Evolutionary conservation across 2,329 filamentous ascomycete genomes (phyloP).

Genomic region (Neopestalotiopsis sp.): DNA sequence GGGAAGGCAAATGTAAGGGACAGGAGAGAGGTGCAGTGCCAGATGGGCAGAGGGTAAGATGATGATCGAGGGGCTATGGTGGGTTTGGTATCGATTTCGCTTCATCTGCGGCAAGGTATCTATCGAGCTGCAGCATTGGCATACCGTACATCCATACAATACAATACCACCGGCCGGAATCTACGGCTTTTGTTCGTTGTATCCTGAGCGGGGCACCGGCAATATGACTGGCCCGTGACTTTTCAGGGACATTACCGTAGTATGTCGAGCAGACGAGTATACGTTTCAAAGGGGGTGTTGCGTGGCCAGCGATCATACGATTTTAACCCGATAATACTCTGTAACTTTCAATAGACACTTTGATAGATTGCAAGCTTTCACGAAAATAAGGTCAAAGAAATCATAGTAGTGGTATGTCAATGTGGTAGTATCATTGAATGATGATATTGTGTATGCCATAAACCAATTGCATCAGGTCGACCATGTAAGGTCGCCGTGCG

Average conservation of each 20-base stretch:
- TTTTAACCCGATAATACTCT: background rate
- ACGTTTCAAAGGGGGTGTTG: constrained; percentile 6
- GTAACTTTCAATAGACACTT: background rate
- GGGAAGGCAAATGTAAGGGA: constrained; percentile 9
- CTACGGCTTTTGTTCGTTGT: background rate
- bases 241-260: background rate
- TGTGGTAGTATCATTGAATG: background rate
- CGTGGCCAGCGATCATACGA: constrained; percentile 8
- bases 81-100: constrained; percentile 9
- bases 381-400: background rate
- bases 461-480: background rate
- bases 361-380: background rate
- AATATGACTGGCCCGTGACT: background rate
- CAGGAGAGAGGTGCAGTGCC: background rate
- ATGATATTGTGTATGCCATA: constrained; percentile 9
- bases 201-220: constrained; percentile 6
- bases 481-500: constrained; percentile 11
- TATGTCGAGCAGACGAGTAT: background rate
- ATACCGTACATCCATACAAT: background rate
- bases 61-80: background rate
- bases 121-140: background rate
- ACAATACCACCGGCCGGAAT: no score
- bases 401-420: background rate
- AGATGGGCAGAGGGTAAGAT: background rate
- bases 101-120: constrained; percentile 14